These are phyloP conservation scores for Sporobolomyces phaffii DNA, from an alignment of 768 basidiomycete species.

Conservation along the genomic window DNA sequence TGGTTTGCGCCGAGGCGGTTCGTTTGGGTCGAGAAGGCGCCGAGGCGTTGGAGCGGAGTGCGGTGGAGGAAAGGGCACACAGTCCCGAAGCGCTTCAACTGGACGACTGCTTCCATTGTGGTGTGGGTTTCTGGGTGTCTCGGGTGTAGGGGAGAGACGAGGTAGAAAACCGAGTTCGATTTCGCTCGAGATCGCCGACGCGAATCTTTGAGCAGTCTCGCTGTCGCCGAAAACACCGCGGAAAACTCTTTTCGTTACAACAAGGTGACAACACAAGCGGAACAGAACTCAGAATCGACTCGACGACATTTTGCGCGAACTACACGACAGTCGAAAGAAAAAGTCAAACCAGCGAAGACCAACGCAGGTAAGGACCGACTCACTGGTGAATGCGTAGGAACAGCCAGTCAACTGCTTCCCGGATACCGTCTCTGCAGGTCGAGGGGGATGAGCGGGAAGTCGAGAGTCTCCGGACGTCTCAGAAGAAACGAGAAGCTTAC, in stretches of 20 bases:
- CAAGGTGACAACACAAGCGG: neutral
- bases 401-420: slow-evolving; percentile 87
- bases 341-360: no score
- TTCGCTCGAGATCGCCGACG: neutral
- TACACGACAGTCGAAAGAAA: neutral
- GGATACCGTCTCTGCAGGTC: slow-evolving; percentile 66
- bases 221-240: neutral
- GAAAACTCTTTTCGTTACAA: neutral
- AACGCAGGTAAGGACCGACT: no score
- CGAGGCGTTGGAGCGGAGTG: slow-evolving; percentile 16
- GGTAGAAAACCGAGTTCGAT: no score
- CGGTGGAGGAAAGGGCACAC: slow-evolving; percentile 38
- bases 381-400: slow-evolving; percentile 51
- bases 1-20: slow-evolving; percentile 5
- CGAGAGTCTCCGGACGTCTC: neutral
- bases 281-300: neutral
- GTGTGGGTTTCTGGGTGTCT: neutral
- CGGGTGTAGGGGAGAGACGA: neutral
- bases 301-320: neutral
- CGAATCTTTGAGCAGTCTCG: neutral
- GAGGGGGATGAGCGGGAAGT: neutral
- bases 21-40: slow-evolving; percentile 9
- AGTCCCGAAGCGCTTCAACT: slow-evolving; percentile 29
- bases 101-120: neutral
- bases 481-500: slow-evolving; percentile 50